These are phyloP conservation scores for Seminavis robusta DNA, from an alignment of 108 stramenopile genomes.

Conservation along the genomic window DNA sequence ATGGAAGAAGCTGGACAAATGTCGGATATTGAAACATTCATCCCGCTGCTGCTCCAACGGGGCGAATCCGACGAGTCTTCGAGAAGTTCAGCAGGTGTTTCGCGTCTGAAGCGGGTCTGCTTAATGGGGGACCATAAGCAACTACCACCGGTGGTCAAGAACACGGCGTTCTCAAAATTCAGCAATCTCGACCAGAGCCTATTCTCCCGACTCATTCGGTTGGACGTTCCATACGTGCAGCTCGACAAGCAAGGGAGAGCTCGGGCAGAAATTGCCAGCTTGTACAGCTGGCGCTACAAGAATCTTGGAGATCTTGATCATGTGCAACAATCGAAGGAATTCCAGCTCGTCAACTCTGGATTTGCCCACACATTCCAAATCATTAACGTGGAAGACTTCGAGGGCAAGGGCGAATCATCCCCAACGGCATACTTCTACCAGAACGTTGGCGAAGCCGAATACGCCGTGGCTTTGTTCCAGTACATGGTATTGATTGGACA, in stretches of 20 bases:
- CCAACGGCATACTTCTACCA: constrained; percentile 95
- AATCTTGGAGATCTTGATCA: constrained; percentile 87
- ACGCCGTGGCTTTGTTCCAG: constrained; percentile 93
- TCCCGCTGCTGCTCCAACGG: constrained; percentile 89
- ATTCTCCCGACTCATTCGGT: constrained; percentile 89
- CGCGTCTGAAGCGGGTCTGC: constrained; percentile 91
- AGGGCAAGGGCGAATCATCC: constrained; percentile 81
- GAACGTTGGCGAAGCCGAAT: constrained; percentile 98
- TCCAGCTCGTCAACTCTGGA: constrained; percentile 84
- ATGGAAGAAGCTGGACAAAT: constrained; percentile 99
- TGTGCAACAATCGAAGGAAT: constrained; percentile 48
- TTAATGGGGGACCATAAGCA: constrained; percentile 98
- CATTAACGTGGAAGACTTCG: constrained; percentile 91
- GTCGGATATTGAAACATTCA: constrained; percentile 94
- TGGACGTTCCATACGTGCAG: constrained; percentile 83
- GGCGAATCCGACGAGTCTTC: constrained; percentile 70
- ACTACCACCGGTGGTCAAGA: constrained; percentile 95
- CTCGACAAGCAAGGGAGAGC: constrained; percentile 94
- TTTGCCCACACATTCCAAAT: constrained; percentile 88
- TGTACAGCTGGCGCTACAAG: constrained; percentile 91
- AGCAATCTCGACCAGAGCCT: constrained; percentile 92
- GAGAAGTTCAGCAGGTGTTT: constrained; percentile 38
- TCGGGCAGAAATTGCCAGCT: constrained; percentile 82
- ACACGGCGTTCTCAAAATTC: constrained; percentile 76
- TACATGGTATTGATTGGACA: constrained; percentile 99